Percentiles rank a stretch among this genome's conserved stretches.
Evolutionary conservation across 2,329 filamentous ascomycete species (phyloP).

Genomic region (Cladosporium sp.): DNA sequence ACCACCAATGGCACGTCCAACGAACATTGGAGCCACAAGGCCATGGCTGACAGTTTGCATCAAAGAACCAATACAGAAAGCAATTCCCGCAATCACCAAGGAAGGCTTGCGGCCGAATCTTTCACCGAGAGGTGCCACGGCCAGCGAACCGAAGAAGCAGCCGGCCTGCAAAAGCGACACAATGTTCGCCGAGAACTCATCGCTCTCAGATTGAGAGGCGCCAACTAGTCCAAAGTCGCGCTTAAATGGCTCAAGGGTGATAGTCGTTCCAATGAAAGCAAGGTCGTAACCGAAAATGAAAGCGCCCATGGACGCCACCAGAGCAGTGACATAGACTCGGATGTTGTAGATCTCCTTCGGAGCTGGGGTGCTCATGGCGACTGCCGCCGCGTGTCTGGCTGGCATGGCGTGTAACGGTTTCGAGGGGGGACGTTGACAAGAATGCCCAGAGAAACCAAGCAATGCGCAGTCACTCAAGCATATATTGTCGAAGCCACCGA

Average conservation of each 20-base stretch:
- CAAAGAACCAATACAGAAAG: constrained; percentile 16
- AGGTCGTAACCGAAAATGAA: constrained; percentile 21
- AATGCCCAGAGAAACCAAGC: constrained; percentile 4
- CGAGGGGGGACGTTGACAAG: no score
- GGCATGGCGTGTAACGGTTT: constrained; percentile 8
- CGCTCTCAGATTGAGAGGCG: constrained; percentile 5
- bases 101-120: constrained; percentile 13
- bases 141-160: constrained; percentile 17
- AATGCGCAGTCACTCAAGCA: constrained; percentile 1
- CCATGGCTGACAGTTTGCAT: constrained; percentile 41
- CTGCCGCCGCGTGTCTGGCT: constrained; percentile 8
- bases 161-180: constrained; percentile 18
- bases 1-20: constrained; percentile 21
- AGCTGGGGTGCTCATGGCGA: constrained; percentile 9
- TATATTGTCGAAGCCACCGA: not conserved
- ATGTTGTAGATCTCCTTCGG: constrained; percentile 18
- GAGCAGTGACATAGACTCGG: constrained; percentile 14
- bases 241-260: constrained; percentile 17
- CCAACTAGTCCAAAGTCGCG: constrained; percentile 16
- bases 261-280: constrained; percentile 20
- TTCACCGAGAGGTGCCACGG: constrained; percentile 14
- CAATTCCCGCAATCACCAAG: constrained; percentile 14
- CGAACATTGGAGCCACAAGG: constrained; percentile 41
- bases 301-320: constrained; percentile 19
- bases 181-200: constrained; percentile 18